phyloP scores from a whole-genome alignment of 1,139 yeast species.

The Kurtzmaniella quercitrusa region DNA sequence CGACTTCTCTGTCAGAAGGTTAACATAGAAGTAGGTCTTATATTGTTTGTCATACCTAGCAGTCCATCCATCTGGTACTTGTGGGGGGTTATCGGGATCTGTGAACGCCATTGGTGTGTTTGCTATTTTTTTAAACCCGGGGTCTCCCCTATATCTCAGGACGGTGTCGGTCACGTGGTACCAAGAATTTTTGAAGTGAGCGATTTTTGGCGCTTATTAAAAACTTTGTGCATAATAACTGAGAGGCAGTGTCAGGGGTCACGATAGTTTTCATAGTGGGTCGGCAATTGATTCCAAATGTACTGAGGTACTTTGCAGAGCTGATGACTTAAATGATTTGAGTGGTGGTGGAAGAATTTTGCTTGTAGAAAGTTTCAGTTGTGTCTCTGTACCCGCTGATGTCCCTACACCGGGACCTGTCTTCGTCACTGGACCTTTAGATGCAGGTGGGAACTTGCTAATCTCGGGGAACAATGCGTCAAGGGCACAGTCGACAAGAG shows the following conservation, averaged over 20 bases:
- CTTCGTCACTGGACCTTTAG: not conserved
- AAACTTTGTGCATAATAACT: not conserved
- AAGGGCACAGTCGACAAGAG: constrained; percentile 36
- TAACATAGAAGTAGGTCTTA: constrained; percentile 73
- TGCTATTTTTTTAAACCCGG: not conserved
- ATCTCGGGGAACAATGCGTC: constrained; percentile 26
- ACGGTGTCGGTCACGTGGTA: not conserved
- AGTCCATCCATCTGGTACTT: constrained; percentile 77
- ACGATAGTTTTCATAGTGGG: not conserved
- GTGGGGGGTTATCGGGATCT: constrained; percentile 41
- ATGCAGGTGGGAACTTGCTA: not conserved
- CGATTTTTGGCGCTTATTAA: not conserved
- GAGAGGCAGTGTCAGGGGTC: not conserved
- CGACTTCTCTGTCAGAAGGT: constrained; percentile 66
- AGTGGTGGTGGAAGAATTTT: not conserved
- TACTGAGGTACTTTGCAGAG: not conserved
- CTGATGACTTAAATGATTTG: not conserved
- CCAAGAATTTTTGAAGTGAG: not conserved
- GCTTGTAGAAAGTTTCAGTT: too few relatives aligned
- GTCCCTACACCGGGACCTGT: not conserved
- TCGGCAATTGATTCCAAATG: not conserved
- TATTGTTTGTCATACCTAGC: constrained; percentile 84
- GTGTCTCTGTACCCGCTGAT: not conserved
- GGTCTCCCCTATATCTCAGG: not conserved
- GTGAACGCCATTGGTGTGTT: constrained; percentile 1